phyloP scores from a whole-genome alignment of 108 stramenopile species.

The Cafeteria roenbergensis region DNA sequence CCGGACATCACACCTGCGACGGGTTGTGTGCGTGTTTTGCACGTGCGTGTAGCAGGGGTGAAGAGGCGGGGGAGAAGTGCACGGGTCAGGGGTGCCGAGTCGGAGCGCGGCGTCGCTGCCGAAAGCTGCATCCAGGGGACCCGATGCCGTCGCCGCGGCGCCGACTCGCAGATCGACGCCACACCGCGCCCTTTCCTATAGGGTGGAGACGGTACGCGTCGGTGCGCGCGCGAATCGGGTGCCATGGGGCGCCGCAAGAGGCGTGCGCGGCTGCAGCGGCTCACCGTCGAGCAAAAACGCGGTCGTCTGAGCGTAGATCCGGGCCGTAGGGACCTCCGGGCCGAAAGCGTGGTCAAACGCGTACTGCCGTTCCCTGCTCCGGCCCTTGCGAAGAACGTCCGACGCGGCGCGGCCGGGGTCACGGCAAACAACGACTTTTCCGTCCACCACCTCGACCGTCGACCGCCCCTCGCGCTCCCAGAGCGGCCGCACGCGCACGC shows the following conservation, averaged over 20 bases:
- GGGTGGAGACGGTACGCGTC: too few relatives aligned
- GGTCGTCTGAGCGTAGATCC: conserved; percentile 31
- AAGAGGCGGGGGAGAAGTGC: too few relatives aligned
- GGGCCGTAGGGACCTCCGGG: conserved; percentile 1
- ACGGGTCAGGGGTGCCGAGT: too few relatives aligned
- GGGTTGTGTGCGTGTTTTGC: conserved; percentile 15
- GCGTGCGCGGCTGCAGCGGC: too few relatives aligned
- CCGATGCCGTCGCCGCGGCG: too few relatives aligned
- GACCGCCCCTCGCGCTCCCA: conserved; percentile 31
- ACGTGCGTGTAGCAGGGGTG: too few relatives aligned
- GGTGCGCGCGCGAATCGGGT: too few relatives aligned
- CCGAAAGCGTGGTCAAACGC: conserved; percentile 40
- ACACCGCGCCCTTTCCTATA: too few relatives aligned
- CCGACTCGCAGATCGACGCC: too few relatives aligned
- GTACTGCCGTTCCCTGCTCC: conserved; percentile 36
- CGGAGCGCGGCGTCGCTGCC: too few relatives aligned
- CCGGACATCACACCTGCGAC: conserved; percentile 34
- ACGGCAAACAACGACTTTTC: conserved; percentile 33
- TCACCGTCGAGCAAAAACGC: conserved; percentile 23
- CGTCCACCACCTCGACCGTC: conserved; percentile 32
- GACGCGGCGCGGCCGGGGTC: conserved; percentile 32
- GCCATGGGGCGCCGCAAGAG: too few relatives aligned
- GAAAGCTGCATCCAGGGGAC: conserved; percentile 4
- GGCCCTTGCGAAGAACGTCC: conserved; percentile 28
- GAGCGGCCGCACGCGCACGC: conserved; percentile 41